Evolutionary conservation across 345 rosid species (phyloP).

Genomic region (Reutealis trisperma): DNA sequence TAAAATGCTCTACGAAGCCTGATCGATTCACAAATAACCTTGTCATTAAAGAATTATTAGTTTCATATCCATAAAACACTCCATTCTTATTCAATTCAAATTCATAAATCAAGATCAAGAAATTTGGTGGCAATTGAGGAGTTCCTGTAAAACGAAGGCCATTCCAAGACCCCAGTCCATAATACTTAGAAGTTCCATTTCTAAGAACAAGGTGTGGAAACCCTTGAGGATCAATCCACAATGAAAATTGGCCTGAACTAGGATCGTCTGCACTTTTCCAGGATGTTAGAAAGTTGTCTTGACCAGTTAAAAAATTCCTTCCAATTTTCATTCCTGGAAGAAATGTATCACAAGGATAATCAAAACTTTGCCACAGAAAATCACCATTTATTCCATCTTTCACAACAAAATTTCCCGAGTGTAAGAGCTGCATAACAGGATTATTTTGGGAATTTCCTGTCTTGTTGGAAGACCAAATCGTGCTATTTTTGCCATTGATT

Average conservation of each 20-base stretch:
- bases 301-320: slow-evolving; percentile 7
- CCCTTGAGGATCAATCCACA: slow-evolving; percentile 21
- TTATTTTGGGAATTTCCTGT: background rate
- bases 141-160: slow-evolving; percentile 25
- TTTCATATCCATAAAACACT: slow-evolving; percentile 10
- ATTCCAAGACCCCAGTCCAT: slow-evolving; percentile 32
- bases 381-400: slow-evolving; percentile 1
- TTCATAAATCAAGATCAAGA: background rate
- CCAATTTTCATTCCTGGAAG: slow-evolving; percentile 28
- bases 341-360: slow-evolving; percentile 15
- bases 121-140: background rate
- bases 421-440: slow-evolving; percentile 11
- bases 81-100: slow-evolving; percentile 15
- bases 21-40: slow-evolving; percentile 21
- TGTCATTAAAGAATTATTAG: background rate
- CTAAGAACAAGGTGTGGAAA: slow-evolving; percentile 26
- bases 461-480: slow-evolving; percentile 15
- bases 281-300: slow-evolving; percentile 9
- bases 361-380: slow-evolving; percentile 31
- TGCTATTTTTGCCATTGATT: background rate
- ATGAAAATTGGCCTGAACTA: slow-evolving; percentile 16
- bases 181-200: background rate
- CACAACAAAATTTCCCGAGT: slow-evolving; percentile 26
- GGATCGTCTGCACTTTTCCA: slow-evolving; percentile 29
- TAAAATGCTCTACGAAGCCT: slow-evolving; percentile 8